Base-by-base conservation (phyloP, 192 early-diverging fungal species). In the Dimargaris xerosporica region DNA sequence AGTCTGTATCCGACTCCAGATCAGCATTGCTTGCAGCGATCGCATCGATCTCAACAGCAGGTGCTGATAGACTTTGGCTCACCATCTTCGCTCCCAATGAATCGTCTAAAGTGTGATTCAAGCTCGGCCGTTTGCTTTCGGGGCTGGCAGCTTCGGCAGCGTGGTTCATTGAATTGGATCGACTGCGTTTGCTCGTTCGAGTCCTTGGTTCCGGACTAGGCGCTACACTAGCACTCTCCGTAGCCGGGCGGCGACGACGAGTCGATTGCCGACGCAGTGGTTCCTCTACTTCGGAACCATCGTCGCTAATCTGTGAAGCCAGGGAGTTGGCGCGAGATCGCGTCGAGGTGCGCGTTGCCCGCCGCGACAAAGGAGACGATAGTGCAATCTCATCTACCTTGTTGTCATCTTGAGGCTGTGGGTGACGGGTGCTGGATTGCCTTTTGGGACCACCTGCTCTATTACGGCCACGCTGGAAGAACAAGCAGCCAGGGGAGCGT, bases 401-500 rank as follows among this genome's bases (percentile, higher is more conserved):
- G 34, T 39, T 7, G 34, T 39, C 34, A 7, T 39, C 34, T 39
- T 39, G 34, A 39, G 34, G 34, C 2, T 39, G 34, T 39, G 34
- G 7, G 3, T 39, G 34, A 39, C 34, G 2, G 34, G 34, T 7
- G 34, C 7, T 39, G 34, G 34, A 39, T 39, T 47, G 1, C 46
- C 3, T 42, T 26, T 26, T 2, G 54, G 16, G 5, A 26, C 4
- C 13, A 26, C 54, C 39, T 3, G 19, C 25, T 26, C 39, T 15
- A 56, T 56, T 19, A 42, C 54, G 39, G 15, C 54, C 59, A 19
- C 25, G 16, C 64, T 68, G 64, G 71, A 76, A 60, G 52, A 71
- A 76, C 64, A 76, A 44, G 61, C 75, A 76, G 43, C 73, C 68
- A 0, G 75, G 64, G 0, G 69, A 66, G 16, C 71, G 65, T 51